Evolutionary conservation across 495 filamentous ascomycete species (phyloP).

Genomic region (Aspergillus conjunctus): DNA sequence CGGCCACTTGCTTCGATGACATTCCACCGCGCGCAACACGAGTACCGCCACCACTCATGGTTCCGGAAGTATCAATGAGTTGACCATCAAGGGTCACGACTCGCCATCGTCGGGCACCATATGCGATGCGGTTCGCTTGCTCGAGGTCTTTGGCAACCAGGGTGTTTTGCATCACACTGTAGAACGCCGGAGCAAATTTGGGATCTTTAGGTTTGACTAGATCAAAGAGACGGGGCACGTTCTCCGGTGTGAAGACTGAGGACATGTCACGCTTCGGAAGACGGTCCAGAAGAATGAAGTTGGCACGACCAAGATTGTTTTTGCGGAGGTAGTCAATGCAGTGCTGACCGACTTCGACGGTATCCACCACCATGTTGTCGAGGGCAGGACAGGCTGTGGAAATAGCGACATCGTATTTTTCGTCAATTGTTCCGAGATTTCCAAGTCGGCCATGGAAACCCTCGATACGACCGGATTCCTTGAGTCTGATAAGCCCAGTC

Average conservation of each 20-base stretch:
- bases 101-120: constrained; percentile 88
- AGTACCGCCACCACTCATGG: constrained; percentile 95
- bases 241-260: constrained; percentile 83
- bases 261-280: constrained; percentile 74
- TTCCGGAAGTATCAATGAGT: constrained; percentile 94
- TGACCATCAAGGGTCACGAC: constrained; percentile 95
- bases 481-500: constrained; percentile 87
- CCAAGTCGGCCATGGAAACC: constrained; percentile 95
- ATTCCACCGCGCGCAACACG: constrained; percentile 87
- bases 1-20: constrained; percentile 89
- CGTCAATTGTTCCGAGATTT: constrained; percentile 92
- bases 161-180: constrained; percentile 89
- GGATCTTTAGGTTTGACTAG: constrained; percentile 86
- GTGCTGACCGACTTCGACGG: constrained; percentile 91
- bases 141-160: constrained; percentile 89
- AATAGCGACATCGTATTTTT: constrained; percentile 93
- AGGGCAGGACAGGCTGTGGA: constrained; percentile 91
- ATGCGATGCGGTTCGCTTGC: constrained; percentile 95
- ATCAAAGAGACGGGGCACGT: constrained; percentile 89
- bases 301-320: constrained; percentile 95
- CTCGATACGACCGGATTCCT: constrained; percentile 93
- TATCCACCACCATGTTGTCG: constrained; percentile 94
- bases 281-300: constrained; percentile 93
- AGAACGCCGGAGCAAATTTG: constrained; percentile 89
- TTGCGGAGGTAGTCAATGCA: constrained; percentile 97